phyloP scores from a whole-genome alignment of 176 grass and related monocot genomes.

The Areca catechu region DNA sequence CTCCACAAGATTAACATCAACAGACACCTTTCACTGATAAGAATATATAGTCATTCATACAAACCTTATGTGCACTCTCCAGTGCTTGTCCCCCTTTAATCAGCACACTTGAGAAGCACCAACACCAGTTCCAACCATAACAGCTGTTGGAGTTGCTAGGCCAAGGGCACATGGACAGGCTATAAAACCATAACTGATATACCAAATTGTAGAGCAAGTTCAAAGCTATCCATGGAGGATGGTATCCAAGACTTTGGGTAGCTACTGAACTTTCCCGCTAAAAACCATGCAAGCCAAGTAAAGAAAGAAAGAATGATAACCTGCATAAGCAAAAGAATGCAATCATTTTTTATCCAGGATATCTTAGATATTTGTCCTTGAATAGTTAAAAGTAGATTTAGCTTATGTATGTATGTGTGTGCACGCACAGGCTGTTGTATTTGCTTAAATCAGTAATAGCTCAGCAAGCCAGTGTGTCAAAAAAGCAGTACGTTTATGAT shows the following conservation, averaged over 20 bases:
- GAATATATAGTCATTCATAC: neutral
- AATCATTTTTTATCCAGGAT: too few relatives aligned
- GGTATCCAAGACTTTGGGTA: slow-evolving; percentile 87
- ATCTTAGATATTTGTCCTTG: too few relatives aligned
- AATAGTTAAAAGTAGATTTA: too few relatives aligned
- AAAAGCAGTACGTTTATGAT: too few relatives aligned
- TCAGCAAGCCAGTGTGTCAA: too few relatives aligned
- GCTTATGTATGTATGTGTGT: too few relatives aligned
- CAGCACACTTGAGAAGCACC: slow-evolving; percentile 83
- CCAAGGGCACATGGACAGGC: slow-evolving; percentile 90
- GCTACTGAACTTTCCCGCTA: slow-evolving; percentile 58
- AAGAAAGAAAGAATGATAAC: slow-evolving; percentile 64
- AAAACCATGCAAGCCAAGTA: slow-evolving; percentile 83
- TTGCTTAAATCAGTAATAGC: too few relatives aligned
- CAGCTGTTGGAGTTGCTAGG: slow-evolving; percentile 89
- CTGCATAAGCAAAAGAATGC: neutral
- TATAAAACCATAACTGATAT: slow-evolving; percentile 99
- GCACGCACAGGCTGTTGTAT: too few relatives aligned
- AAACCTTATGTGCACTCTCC: slow-evolving; percentile 88
- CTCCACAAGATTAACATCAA: too few relatives aligned
- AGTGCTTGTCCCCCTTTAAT: slow-evolving; percentile 94
- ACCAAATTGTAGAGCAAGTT: slow-evolving; percentile 88
- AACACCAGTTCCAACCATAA: slow-evolving; percentile 96
- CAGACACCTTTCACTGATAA: neutral
- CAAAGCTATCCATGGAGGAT: slow-evolving; percentile 87